Evolutionary conservation across 2,329 filamentous ascomycete species (phyloP).

Genomic region (Alternaria incomplexa): DNA sequence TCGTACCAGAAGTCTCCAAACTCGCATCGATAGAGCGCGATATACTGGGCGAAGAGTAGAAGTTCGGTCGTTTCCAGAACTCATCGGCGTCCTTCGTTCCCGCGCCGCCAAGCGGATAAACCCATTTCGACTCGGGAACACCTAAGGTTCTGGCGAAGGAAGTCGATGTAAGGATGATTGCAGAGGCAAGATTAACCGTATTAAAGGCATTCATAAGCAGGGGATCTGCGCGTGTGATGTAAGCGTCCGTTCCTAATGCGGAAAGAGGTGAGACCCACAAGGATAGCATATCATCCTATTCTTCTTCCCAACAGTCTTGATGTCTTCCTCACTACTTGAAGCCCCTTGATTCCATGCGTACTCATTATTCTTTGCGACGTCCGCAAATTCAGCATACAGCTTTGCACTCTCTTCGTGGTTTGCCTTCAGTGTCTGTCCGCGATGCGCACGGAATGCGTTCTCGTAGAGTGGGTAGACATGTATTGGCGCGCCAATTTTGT

Average conservation of each 20-base stretch:
- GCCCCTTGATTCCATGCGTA: constrained; percentile 65
- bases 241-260: neutral
- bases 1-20: constrained; percentile 56
- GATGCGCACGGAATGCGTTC: constrained; percentile 65
- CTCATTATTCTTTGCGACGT: constrained; percentile 60
- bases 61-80: constrained; percentile 70
- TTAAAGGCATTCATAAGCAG: constrained; percentile 76
- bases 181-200: constrained; percentile 68
- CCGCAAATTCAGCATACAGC: constrained; percentile 67
- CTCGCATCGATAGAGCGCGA: constrained; percentile 63
- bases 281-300: constrained; percentile 74
- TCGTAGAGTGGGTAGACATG: constrained; percentile 73
- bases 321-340: constrained; percentile 56
- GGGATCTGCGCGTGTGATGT: constrained; percentile 58
- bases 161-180: constrained; percentile 65
- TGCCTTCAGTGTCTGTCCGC: constrained; percentile 59
- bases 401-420: constrained; percentile 66
- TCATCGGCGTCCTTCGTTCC: constrained; percentile 64
- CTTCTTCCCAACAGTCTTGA: constrained; percentile 60
- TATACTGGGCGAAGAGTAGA: constrained; percentile 64
- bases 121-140: constrained; percentile 63
- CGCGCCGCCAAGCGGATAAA: constrained; percentile 69
- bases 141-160: constrained; percentile 61
- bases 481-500: constrained; percentile 67
- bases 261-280: constrained; percentile 55